Evolutionary conservation across 257 asterid species (phyloP), one percentile per base, ranked within the genome.

Genomic region (Anisodus tanguticus): DNA sequence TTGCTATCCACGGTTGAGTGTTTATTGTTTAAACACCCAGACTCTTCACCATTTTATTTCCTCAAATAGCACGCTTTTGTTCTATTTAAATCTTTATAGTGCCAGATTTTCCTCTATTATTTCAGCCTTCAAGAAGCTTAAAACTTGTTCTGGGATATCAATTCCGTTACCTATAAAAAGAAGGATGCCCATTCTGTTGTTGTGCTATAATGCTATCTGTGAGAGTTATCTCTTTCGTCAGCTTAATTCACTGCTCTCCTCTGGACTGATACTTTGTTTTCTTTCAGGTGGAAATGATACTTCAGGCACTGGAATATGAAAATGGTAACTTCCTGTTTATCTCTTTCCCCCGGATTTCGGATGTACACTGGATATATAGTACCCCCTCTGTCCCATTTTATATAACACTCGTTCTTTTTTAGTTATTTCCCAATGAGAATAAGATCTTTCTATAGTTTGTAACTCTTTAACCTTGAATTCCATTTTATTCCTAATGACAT

Each of bases 261-360:
- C 47, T 76, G 17, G 64, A 53, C 26, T 77, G 64, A 53, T 53
- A 77, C 2, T 39, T 45, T 77, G 70, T 17, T 83, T 79, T 43
- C 84, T 82, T 86, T 82, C 91, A 96, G 99, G 97, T 93, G 85
- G 99, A 96, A 93, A 96, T 96, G 98, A 96, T 96, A 89, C 98
- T 96, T 89, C 99, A 96, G 87, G 98, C 98, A 79, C 88, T 92
- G 86, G 99, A 96, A 84, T 96, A 96, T 87, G 99, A 96, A 90
- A 93, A 88, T 51, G 99, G 99, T 94, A 90, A 81, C 66, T 62
- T 79, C 13, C 13, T 71, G 79, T 67, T 82, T 68, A 43, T 82
- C 76, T 66, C 83, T 45, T 53, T 78, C 76, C 63, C 82, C 49
- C 8, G 13, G 81, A 53, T 77, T 77, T 77, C 7, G 3, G 47